A percentile compares a stretch with the other conserved stretches of the same genome.
Evolutionary conservation across 768 basidiomycete species (phyloP).

Genomic region (Kwoniella europaea): DNA sequence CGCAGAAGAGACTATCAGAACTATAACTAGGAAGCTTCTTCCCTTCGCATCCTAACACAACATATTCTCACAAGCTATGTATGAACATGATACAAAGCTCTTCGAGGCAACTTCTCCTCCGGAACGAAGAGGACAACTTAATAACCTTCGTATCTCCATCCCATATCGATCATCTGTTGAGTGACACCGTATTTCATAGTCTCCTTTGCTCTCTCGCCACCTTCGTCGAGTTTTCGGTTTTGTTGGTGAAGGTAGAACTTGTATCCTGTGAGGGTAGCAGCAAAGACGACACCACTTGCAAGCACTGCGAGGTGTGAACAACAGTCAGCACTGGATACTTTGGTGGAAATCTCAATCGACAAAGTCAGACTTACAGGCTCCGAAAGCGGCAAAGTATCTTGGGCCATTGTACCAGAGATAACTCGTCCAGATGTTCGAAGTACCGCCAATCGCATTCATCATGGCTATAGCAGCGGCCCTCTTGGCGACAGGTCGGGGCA

Average conservation of each 20-base stretch:
- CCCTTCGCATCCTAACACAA: no score
- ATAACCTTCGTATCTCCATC: slow-evolving; percentile 49
- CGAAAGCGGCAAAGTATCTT: slow-evolving; percentile 40
- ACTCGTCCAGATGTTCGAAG: slow-evolving; percentile 43
- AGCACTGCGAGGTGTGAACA: slow-evolving; percentile 22
- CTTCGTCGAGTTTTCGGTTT: slow-evolving; percentile 45
- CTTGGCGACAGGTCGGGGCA: slow-evolving; percentile 49
- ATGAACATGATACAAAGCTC: no score
- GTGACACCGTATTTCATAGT: slow-evolving; percentile 43
- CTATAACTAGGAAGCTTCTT: no score
- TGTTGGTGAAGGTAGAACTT: slow-evolving; percentile 34
- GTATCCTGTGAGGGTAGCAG: slow-evolving; percentile 40
- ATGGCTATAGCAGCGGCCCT: slow-evolving; percentile 49
- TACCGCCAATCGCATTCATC: slow-evolving; percentile 49
- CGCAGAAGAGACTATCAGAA: no score
- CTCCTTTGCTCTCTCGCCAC: slow-evolving; percentile 22
- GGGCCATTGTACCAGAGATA: slow-evolving; percentile 43
- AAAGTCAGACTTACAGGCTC: slow-evolving; percentile 30
- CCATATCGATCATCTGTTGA: slow-evolving; percentile 42
- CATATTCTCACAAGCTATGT: no score
- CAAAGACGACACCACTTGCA: slow-evolving; percentile 35
- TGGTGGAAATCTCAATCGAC: not conserved
- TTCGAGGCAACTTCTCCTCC: no score
- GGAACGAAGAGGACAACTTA: slow-evolving; percentile 11
- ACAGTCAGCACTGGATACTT: not conserved